Conservation (phyloP, 495 filamentous ascomycete species). For the Hypoxylon trugodes region DNA sequence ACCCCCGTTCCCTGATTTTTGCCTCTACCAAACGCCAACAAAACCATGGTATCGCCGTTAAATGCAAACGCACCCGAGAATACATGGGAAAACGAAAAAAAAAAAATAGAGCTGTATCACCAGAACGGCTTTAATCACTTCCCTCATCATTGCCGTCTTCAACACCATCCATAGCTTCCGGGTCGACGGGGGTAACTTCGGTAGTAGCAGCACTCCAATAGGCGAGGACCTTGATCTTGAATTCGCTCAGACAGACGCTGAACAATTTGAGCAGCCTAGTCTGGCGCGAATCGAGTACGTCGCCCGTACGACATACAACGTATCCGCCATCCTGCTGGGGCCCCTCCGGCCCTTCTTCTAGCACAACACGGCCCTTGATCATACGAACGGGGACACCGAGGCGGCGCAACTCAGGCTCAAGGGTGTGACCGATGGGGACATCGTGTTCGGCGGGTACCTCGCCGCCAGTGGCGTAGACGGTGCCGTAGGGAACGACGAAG, state of each 20-base stretch:
- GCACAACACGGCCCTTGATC: constrained; percentile 83
- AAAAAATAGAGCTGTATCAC: not conserved
- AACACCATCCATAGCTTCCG: constrained; percentile 31
- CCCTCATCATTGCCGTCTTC: constrained; percentile 39
- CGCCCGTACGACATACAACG: constrained; percentile 80
- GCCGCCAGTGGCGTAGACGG: constrained; percentile 76
- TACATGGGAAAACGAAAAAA: constrained; percentile 14
- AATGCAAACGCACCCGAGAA: constrained; percentile 39
- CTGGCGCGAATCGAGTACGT: constrained; percentile 85
- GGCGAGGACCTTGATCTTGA: constrained; percentile 79
- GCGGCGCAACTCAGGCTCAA: constrained; percentile 87
- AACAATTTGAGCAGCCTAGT: constrained; percentile 95
- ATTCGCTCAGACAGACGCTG: constrained; percentile 86
- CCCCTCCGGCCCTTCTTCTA: constrained; percentile 65
- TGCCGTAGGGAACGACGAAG: constrained; percentile 80
- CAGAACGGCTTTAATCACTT: constrained; percentile 11
- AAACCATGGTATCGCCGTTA: constrained; percentile 47
- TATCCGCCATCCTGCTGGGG: constrained; percentile 56
- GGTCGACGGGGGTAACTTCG: constrained; percentile 64
- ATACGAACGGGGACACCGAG: constrained; percentile 88
- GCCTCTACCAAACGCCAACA: constrained; percentile 43
- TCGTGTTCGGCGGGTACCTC: constrained; percentile 83
- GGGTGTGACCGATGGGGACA: constrained; percentile 81
- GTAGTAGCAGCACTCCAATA: constrained; percentile 71
- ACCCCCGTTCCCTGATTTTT: constrained; percentile 15